Percentiles rank a stretch among this genome's conserved stretches.
These are phyloP conservation scores for Salix suchowensis DNA, from an alignment of 345 rosid species.

Conservation along the genomic window DNA sequence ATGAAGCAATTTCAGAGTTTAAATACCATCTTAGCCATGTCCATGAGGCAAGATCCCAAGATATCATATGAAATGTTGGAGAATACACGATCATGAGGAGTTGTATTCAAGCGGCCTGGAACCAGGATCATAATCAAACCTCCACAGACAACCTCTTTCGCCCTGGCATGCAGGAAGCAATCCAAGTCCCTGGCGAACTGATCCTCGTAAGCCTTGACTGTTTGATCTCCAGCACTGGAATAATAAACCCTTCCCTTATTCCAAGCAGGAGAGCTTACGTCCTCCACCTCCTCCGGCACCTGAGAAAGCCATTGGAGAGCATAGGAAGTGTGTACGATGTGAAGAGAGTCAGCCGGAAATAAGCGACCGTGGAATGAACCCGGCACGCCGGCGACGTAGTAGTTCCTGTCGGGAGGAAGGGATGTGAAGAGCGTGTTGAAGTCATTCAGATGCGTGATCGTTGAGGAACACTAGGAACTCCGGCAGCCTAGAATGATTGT, in stretches of 20 bases:
- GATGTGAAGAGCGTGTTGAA: constrained; percentile 17
- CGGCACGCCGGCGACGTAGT: neutral
- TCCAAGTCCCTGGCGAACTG: constrained; percentile 10
- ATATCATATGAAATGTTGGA: neutral
- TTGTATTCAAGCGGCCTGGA: neutral
- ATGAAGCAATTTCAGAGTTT: no score
- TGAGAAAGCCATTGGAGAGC: constrained; percentile 6
- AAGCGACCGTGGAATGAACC: constrained; percentile 2
- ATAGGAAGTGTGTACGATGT: neutral
- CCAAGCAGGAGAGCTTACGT: constrained; percentile 13
- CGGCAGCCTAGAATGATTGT: neutral
- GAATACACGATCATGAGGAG: neutral
- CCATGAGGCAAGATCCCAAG: constrained; percentile 7
- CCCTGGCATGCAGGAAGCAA: constrained; percentile 7
- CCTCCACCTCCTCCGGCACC: neutral
- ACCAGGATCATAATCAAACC: constrained; percentile 3
- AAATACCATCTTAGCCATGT: neutral
- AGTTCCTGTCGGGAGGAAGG: neutral
- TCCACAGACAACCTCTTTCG: constrained; percentile 10
- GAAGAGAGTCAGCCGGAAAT: neutral
- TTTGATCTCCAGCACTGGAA: neutral
- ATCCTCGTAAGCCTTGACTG: constrained; percentile 2
- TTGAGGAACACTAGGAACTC: constrained; percentile 23
- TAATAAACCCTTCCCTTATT: constrained; percentile 16
- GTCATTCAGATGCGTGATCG: constrained; percentile 11